These are phyloP conservation scores for Aspergillus brunneoviolaceus DNA, from an alignment of 2,329 filamentous ascomycete genomes.

Conservation along the genomic window DNA sequence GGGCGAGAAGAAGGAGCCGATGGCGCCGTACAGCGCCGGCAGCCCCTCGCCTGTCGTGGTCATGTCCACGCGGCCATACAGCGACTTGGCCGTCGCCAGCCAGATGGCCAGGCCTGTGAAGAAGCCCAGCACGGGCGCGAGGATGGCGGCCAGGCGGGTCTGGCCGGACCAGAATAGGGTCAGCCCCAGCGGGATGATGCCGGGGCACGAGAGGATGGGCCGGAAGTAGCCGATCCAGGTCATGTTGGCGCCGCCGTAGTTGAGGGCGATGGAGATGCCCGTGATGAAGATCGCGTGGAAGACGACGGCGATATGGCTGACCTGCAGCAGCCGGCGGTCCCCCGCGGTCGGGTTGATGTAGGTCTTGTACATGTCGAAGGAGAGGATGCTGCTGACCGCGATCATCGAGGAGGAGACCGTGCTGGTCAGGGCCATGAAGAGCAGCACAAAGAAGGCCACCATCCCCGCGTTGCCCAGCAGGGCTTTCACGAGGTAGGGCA, in stretches of 20 bases:
- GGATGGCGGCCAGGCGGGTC: constrained; percentile 46
- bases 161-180: constrained; percentile 49
- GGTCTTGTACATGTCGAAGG: constrained; percentile 52
- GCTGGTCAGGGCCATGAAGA: constrained; percentile 55
- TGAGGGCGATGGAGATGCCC: constrained; percentile 48
- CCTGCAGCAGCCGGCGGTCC: constrained; percentile 43
- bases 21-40: constrained; percentile 48
- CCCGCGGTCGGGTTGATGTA: constrained; percentile 50
- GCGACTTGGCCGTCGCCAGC: constrained; percentile 42
- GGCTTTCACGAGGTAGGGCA: constrained; percentile 49
- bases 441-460: constrained; percentile 47
- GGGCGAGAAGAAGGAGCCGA: constrained; percentile 49
- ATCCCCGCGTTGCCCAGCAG: constrained; percentile 47
- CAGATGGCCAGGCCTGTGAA: constrained; percentile 46
- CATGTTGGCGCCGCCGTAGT: constrained; percentile 52
- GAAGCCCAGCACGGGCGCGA: constrained; percentile 42
- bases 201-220: constrained; percentile 44
- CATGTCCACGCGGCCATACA: constrained; percentile 45
- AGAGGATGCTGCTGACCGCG: constrained; percentile 52
- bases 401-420: constrained; percentile 54
- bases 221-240: constrained; percentile 48
- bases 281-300: constrained; percentile 52
- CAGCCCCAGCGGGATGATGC: constrained; percentile 48
- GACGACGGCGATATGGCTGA: constrained; percentile 51
- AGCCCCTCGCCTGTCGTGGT: constrained; percentile 41